Conservation (phyloP, 805 yeast species). For the Candida railenensis region DNA sequence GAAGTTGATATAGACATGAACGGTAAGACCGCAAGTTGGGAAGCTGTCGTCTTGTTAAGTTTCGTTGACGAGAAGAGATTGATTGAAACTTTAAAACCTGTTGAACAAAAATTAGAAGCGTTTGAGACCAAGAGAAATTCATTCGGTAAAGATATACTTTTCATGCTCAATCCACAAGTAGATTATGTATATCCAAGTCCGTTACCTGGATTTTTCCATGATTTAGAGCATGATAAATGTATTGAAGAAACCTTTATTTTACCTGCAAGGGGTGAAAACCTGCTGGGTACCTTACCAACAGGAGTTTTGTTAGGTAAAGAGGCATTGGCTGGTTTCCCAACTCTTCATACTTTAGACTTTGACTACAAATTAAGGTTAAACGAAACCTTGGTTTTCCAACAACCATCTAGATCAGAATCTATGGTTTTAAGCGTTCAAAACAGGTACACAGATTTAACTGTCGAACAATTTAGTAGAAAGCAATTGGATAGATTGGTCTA, state of each 20-base stretch:
- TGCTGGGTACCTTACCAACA: conserved; percentile 55
- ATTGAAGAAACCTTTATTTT: conserved; percentile 55
- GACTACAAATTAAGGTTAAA: conserved; percentile 52
- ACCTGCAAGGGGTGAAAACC: conserved; percentile 45
- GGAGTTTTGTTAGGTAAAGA: conserved; percentile 72
- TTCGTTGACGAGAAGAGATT: conserved; percentile 86
- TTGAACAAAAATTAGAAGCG: conserved; percentile 57
- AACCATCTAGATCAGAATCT: conserved; percentile 81
- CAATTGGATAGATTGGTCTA: conserved; percentile 63
- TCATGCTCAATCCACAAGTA: conserved; percentile 73
- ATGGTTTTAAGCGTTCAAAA: conserved; percentile 65
- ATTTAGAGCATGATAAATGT: conserved; percentile 79
- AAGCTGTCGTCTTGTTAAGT: conserved; percentile 89
- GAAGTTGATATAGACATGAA: conserved; percentile 87
- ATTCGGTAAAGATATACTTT: conserved; percentile 68
- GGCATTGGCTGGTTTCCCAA: conserved; percentile 87
- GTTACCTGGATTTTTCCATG: conserved; percentile 70
- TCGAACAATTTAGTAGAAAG: conserved; percentile 65
- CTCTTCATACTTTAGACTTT: conserved; percentile 70
- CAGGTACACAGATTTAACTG: conserved; percentile 51
- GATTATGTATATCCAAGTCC: conserved; percentile 71
- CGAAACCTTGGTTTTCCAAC: conserved; percentile 77
- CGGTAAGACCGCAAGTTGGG: conserved; percentile 97
- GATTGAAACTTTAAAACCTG: conserved; percentile 68
- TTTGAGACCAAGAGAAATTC: conserved; percentile 75